Percentiles rank a stretch among this genome's conserved stretches.
phyloP scores from a whole-genome alignment of 2,329 filamentous ascomycete species.

The Pseudonectria buxi region DNA sequence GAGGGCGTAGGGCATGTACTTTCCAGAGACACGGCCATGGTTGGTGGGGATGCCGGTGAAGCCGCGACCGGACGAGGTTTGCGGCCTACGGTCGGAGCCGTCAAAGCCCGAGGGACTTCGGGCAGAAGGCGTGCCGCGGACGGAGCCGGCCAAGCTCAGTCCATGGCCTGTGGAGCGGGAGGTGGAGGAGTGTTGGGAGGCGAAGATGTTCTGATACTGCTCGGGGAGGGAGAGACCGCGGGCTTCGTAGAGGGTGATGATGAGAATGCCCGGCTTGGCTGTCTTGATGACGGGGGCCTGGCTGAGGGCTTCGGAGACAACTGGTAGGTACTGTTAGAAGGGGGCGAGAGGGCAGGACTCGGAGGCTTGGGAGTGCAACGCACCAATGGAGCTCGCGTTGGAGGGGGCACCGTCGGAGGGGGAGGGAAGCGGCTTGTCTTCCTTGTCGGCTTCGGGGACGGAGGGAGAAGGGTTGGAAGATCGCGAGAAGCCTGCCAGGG shows the following conservation, averaged over 20 bases:
- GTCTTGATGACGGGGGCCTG: constrained; percentile 61
- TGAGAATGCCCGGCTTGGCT: constrained; percentile 88
- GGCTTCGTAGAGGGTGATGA: constrained; percentile 94
- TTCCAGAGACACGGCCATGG: constrained; percentile 91
- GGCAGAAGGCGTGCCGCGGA: constrained; percentile 26
- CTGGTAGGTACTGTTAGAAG: constrained; percentile 36
- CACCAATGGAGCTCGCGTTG: constrained; percentile 72
- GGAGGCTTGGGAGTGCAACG: constrained; percentile 23
- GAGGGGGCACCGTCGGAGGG: constrained; percentile 51
- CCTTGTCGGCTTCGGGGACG: constrained; percentile 39
- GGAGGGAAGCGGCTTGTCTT: constrained; percentile 49
- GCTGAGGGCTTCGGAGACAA: constrained; percentile 76
- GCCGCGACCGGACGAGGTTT: constrained; percentile 77
- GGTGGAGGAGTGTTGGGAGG: constrained; percentile 64
- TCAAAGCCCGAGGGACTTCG: constrained; percentile 32
- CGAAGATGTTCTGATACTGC: constrained; percentile 74
- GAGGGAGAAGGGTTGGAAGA: constrained; percentile 2
- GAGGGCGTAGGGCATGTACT: constrained; percentile 93
- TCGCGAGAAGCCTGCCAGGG: constrained; percentile 3
- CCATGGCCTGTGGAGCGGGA: constrained; percentile 63
- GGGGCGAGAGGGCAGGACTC: constrained; percentile 1
- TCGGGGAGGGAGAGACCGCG: constrained; percentile 86
- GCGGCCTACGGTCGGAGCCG: constrained; percentile 47
- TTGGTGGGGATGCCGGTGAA: constrained; percentile 85
- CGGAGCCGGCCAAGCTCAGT: constrained; percentile 41